Base-by-base conservation (phyloP, 202 grass and related monocot genomes). In the Schoenoplectus tabernaemontani region DNA sequence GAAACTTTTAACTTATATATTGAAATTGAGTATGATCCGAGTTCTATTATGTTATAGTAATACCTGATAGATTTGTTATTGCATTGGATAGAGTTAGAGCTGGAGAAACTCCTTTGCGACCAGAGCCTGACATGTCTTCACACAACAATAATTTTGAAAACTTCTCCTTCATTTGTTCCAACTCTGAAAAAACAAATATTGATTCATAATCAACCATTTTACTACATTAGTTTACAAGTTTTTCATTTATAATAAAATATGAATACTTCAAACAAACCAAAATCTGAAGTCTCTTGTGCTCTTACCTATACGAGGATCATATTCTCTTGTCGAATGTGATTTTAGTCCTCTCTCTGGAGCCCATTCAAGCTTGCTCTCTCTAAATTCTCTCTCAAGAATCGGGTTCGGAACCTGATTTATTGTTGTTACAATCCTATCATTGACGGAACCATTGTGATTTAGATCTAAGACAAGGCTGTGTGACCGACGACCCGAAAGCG, bases 21-120 rank as follows among this genome's bases (percentile, higher is more conserved):
- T n/a, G n/a, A n/a, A n/a, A n/a, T n/a, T n/a, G n/a, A n/a, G n/a
- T n/a, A n/a, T n/a, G n/a, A n/a, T n/a, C n/a, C n/a, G n/a, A n/a
- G n/a, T n/a, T 7, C 48, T 51, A 3, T 11, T 51, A 51, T 11
- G 2, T 15, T 30, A 30, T 7, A 28, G 12, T 10, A 22, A 0
- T 33, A 91, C 91, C 93, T 93, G 93, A 86, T 57, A 91, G 93
- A 76, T 97, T 97, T 15, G 93, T 93, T 79, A 93, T 87, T 85
- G 90, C 87, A 22, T 97, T 93, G 73, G 93, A 97, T 66, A 97
- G 86, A 47, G 93, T 90, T 9, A 97, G 88, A 71, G 90, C 90
- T 8, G 93, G 92, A 44, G 88, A 91, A 57, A 96, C 90, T 33
- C 93, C 93, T 75, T 90, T 96, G 59, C 69, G 43, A 24, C 93